Conservation (phyloP, 1,284 basidiomycete genomes). For the Cutaneotrichosporon sp. region DNA sequence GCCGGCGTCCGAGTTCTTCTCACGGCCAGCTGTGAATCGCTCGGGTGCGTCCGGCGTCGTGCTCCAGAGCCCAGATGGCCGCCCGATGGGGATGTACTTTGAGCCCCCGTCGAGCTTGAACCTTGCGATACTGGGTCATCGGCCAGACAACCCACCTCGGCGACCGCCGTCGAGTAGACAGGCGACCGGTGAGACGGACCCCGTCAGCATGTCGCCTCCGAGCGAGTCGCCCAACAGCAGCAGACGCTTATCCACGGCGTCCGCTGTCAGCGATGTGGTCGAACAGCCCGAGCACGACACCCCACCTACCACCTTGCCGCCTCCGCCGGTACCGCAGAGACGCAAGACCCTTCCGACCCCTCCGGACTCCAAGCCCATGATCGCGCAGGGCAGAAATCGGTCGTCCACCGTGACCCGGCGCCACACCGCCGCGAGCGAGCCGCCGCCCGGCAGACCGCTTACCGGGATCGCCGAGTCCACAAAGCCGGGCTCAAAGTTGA, state of each 20-base stretch:
- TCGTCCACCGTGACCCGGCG: constrained; percentile 21
- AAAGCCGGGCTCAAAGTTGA: neutral
- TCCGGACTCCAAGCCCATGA: constrained; percentile 30
- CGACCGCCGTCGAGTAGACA: constrained; percentile 28
- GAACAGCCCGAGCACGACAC: neutral
- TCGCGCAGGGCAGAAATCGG: constrained; percentile 41
- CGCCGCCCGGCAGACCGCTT: neutral
- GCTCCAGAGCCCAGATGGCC: constrained; percentile 88
- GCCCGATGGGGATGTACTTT: constrained; percentile 92
- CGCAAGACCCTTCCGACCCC: constrained; percentile 35
- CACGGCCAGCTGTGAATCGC: constrained; percentile 63
- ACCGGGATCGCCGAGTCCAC: neutral
- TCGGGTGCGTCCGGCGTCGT: constrained; percentile 84
- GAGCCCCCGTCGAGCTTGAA: constrained; percentile 62
- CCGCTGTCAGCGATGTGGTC: constrained; percentile 16
- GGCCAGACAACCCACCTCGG: neutral
- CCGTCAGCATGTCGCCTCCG: constrained; percentile 5
- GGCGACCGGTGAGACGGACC: constrained; percentile 25
- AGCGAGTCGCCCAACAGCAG: constrained; percentile 21
- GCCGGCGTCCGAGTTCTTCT: constrained; percentile 86
- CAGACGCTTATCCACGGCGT: constrained; percentile 32
- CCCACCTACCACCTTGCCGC: neutral
- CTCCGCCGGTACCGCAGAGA: constrained; percentile 11
- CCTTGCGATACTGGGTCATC: neutral
- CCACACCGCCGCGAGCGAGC: neutral